Evolutionary conservation across 2,329 filamentous ascomycete genomes (phyloP), one percentile per base, ranked within the genome.

Genomic region (Xylariaceae sp.): DNA sequence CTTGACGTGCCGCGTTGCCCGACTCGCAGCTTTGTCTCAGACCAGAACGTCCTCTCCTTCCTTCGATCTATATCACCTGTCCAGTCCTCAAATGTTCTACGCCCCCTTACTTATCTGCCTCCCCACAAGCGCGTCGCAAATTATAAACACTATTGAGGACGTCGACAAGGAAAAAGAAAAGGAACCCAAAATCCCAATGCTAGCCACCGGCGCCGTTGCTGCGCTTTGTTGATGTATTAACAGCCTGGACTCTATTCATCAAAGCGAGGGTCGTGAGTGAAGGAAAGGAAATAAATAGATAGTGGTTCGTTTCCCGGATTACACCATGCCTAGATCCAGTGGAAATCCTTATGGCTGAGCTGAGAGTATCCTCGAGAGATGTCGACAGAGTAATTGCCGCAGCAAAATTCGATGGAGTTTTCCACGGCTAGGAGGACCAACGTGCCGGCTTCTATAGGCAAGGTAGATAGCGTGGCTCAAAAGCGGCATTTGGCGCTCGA

Each of bases 201-300:
- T 59, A 56, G 54, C 55, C 53, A 49, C 56, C 56, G 52, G 54
- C 57, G 57, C 57, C 56, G 53, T 55, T 52, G 57, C 60, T 59
- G 55, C 53, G 54, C 57, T 60, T 53, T 53, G 52, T 17, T 26
- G 22, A 45, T 61, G 38, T 52, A 62, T 62, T 58, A 62, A 59
- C 52, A 61, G 48, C 54, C 50, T 59, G 53, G 51, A 48, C 22
- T 57, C 55, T 58, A 58, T 56, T 48, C 55, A 51, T 55, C 57
- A 47, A 57, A 62, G 56, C 57, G 59, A 62, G 57, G 48, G 60
- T 61, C 56, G 48, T 60, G 55, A 59, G 59, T 48, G 50, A 53
- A 52, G 49, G 49, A 53, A 48, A 50, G 50, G 36, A 43, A 33
- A 38, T 17, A 43, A 34, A 46, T 35, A 30, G 49, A 48, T 50